Conservation (phyloP, 2,329 filamentous ascomycete species). For the Pseudogymnoascus sp. region DNA sequence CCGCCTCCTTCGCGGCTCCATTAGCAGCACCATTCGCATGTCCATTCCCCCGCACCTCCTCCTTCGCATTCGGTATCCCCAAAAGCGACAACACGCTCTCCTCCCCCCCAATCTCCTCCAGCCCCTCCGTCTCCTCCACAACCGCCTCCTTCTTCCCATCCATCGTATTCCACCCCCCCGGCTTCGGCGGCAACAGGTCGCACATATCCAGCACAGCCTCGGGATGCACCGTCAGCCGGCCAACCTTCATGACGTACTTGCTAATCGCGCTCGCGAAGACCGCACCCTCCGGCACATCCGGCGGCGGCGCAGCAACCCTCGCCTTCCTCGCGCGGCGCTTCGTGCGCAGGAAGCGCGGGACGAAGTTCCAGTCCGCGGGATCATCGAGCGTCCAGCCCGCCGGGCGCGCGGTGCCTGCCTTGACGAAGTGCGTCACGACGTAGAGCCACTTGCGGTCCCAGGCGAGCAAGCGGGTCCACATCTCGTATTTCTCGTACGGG, state of each 20-base stretch:
- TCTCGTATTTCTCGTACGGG: constrained; percentile 60
- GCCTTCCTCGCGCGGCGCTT: constrained; percentile 33
- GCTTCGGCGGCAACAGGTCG: constrained; percentile 64
- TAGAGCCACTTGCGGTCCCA: constrained; percentile 84
- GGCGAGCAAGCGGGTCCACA: constrained; percentile 60
- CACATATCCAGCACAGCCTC: constrained; percentile 64
- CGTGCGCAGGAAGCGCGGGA: neutral
- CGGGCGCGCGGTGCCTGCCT: constrained; percentile 49
- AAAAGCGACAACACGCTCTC: constrained; percentile 2
- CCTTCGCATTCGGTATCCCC: constrained; percentile 1
- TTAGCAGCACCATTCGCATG: constrained; percentile 19
- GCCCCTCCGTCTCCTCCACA: constrained; percentile 15
- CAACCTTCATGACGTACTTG: constrained; percentile 79
- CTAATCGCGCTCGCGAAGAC: constrained; percentile 64
- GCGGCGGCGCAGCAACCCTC: constrained; percentile 25
- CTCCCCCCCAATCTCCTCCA: constrained; percentile 10
- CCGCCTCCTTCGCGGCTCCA: neutral
- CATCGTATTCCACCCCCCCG: constrained; percentile 51
- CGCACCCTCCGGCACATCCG: constrained; percentile 46
- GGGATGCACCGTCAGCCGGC: constrained; percentile 75
- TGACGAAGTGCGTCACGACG: constrained; percentile 65
- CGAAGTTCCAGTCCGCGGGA: neutral
- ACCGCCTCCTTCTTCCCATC: constrained; percentile 18
- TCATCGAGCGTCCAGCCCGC: constrained; percentile 32
- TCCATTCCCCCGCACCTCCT: neutral